phyloP scores from a whole-genome alignment of 2,329 filamentous ascomycete genomes.

The Sarocladiaceae sp. region DNA sequence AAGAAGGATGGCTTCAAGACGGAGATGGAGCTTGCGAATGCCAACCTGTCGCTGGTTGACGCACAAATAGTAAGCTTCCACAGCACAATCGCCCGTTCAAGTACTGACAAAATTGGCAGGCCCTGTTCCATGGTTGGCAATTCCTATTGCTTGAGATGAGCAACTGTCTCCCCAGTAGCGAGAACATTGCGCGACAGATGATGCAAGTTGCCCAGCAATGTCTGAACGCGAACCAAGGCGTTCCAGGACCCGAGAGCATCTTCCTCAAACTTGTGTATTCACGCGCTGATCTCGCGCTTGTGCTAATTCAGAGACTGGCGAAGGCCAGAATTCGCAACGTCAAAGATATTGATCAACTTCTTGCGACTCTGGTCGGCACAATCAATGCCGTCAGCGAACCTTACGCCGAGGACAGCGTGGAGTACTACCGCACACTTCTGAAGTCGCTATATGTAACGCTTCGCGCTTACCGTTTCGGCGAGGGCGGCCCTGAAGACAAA shows the following conservation, averaged over 20 bases:
- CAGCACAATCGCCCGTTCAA: neutral
- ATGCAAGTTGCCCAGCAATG: constrained; percentile 73
- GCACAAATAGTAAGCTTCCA: constrained; percentile 71
- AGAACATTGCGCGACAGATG: constrained; percentile 62
- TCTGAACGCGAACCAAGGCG: constrained; percentile 70
- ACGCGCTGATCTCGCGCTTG: constrained; percentile 75
- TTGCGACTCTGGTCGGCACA: constrained; percentile 47
- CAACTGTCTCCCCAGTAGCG: constrained; percentile 50
- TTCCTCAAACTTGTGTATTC: constrained; percentile 73
- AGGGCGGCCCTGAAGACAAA: constrained; percentile 7
- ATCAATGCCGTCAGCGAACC: constrained; percentile 52
- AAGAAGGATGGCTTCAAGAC: constrained; percentile 69
- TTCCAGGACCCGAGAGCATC: constrained; percentile 71
- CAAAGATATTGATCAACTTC: constrained; percentile 47
- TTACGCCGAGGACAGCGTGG: constrained; percentile 46
- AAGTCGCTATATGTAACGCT: constrained; percentile 82
- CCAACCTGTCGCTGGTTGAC: constrained; percentile 88
- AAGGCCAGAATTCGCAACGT: constrained; percentile 44
- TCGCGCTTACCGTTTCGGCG: constrained; percentile 48
- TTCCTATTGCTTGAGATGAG: constrained; percentile 81
- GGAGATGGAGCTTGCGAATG: constrained; percentile 83
- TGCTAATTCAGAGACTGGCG: constrained; percentile 75
- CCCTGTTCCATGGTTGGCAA: constrained; percentile 85
- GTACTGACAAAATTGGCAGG: constrained; percentile 38
- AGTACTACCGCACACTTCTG: constrained; percentile 79